Percentiles rank a stretch among this genome's conserved stretches.
Conservation (phyloP, 2,329 filamentous ascomycete genomes). For the Graphilbum sp. region DNA sequence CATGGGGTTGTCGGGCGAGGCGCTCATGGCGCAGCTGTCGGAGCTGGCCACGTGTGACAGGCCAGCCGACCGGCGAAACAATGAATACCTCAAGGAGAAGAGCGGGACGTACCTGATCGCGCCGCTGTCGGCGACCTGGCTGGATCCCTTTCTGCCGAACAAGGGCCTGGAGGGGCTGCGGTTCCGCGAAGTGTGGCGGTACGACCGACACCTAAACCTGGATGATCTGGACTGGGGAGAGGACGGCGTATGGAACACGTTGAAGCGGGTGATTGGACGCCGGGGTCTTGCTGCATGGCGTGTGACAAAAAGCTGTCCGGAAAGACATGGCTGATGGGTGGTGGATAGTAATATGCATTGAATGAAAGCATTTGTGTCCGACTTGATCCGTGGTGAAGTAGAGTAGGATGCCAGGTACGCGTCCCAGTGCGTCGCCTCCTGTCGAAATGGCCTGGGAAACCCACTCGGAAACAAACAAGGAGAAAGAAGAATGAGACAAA, state of each 20-base stretch:
- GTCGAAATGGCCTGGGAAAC: too few relatives aligned
- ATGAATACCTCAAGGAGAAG: conserved; percentile 41
- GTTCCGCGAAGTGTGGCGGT: conserved; percentile 55
- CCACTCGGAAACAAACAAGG: too few relatives aligned
- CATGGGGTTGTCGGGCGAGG: conserved; percentile 51
- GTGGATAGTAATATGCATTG: too few relatives aligned
- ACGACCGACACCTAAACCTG: conserved; percentile 53
- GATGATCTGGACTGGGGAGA: conserved; percentile 69
- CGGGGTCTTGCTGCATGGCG: conserved; percentile 46
- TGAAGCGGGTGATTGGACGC: conserved; percentile 49
- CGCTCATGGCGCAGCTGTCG: conserved; percentile 41
- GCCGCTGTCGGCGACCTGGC: conserved; percentile 52
- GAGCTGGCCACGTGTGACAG: conserved; percentile 46
- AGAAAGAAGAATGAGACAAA: too few relatives aligned
- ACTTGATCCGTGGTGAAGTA: too few relatives aligned
- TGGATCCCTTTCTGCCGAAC: conserved; percentile 46
- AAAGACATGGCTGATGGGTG: conserved; percentile 12
- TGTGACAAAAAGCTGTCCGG: conserved; percentile 42
- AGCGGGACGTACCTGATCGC: conserved; percentile 57
- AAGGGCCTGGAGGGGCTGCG: conserved; percentile 42
- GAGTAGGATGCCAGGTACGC: too few relatives aligned
- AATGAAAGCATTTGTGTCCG: too few relatives aligned
- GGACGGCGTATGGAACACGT: conserved; percentile 57
- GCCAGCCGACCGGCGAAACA: conserved; percentile 35
- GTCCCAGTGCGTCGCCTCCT: too few relatives aligned